Evolutionary conservation across 73 alveolate genomes (phyloP).

Genomic region (Tetrahymena borealis): DNA sequence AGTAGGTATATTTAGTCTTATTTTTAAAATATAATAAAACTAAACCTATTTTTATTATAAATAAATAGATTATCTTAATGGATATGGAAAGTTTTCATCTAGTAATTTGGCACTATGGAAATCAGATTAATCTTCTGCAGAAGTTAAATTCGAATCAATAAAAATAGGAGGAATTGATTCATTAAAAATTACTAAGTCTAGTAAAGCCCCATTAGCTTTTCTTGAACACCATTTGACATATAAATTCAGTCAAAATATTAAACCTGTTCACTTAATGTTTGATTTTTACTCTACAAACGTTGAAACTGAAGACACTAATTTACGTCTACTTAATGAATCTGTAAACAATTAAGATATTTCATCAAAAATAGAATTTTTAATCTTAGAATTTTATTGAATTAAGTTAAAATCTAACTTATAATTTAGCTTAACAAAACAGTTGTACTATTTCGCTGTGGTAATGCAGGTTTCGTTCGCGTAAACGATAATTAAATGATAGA

Average conservation of each 20-base stretch:
- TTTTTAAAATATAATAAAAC: too few relatives aligned
- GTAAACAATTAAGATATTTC: background rate
- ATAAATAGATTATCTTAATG: constrained; percentile 13
- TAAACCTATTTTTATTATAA: background rate
- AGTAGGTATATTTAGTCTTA: background rate
- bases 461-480: constrained; percentile 40
- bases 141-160: background rate
- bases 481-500: constrained; percentile 40
- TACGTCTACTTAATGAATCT: constrained; percentile 21
- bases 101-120: constrained; percentile 3
- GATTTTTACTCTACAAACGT: constrained; percentile 23
- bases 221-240: constrained; percentile 13
- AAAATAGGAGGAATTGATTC: background rate
- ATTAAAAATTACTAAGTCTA: background rate
- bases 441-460: constrained; percentile 38
- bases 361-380: background rate
- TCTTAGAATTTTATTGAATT: background rate
- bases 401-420: background rate
- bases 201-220: background rate
- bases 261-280: constrained; percentile 23
- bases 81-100: constrained; percentile 11
- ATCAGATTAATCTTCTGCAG: constrained; percentile 3
- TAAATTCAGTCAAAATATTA: background rate
- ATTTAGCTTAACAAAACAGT: constrained; percentile 18
- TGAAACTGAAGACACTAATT: constrained; percentile 33